Base-by-base conservation (phyloP, 1,139 yeast species). In the Yamadazyma spencermartinsiae region DNA sequence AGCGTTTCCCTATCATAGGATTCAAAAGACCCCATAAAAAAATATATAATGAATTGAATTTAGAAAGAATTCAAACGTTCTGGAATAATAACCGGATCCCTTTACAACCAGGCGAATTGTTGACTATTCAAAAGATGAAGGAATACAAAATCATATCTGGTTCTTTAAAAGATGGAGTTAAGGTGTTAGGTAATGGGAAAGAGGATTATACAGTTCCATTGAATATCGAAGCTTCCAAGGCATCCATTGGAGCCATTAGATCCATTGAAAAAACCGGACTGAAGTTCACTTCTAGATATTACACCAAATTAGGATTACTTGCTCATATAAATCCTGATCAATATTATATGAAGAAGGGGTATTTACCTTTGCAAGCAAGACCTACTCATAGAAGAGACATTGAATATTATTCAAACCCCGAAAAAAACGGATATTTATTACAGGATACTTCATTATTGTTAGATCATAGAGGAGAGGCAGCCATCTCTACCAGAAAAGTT, bases 1-100 rank as follows among this genome's bases (percentile, higher is more conserved):
- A 86, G 61, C 68, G 89, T 44, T 88, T 89, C 62, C 98, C 98
- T 38, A 90, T 92, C 60, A 74, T 84, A 43, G 98, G 98, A 9
- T 89, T 90, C 71, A 78, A 79, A 52, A 74, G 84, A 51, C 73
- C 74, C 11, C 76, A 74, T 50, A 72, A 71, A 23, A 65, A 65
- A 46, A 72, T 72, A 14, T 66, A 75, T 48, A 67, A 71, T 33
- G 80, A 76, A 50, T 52, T 85, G 42, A 80, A 81, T 53, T 65
- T 85, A 55, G 70, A 64, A 21, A 72, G 77, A 52, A 79, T 85
- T 42, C 80, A 78, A 51, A 73, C 75, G 47, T 84, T 81, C 53
- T 73, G 82, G 68, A 61, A 83, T 42, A 68, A 75, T 42, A 90
- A 88, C n/a, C 76, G 84, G 54, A 68, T 92, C 28, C 80, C 80